Evolutionary conservation across 176 grass and related monocot species (phyloP).

Genomic region (Carex kokanica): DNA sequence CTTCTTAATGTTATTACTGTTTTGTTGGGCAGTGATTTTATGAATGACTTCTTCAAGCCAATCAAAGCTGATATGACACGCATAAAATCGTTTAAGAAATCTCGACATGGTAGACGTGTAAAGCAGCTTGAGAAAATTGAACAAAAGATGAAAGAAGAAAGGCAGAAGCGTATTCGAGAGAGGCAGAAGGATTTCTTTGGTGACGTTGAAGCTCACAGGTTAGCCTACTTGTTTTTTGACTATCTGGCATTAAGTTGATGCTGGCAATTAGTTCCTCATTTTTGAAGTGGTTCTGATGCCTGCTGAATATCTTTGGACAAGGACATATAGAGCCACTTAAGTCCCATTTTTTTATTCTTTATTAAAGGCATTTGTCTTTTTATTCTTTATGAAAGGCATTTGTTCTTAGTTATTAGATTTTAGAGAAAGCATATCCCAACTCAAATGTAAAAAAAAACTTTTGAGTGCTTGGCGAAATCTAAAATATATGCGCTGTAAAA

Average conservation of each 20-base stretch:
- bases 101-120: constrained; percentile 78
- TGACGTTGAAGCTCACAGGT: constrained; percentile 92
- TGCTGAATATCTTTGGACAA: background rate
- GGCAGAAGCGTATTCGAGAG: constrained; percentile 93
- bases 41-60: constrained; percentile 91
- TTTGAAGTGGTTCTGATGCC: background rate
- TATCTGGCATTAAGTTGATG: background rate
- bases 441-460: background rate
- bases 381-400: background rate
- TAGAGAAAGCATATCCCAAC: background rate
- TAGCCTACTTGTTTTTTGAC: constrained; percentile 13
- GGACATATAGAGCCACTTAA: background rate
- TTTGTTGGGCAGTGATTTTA: constrained; percentile 76
- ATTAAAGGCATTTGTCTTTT: background rate
- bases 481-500: background rate
- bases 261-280: background rate
- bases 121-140: constrained; percentile 99
- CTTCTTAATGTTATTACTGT: constrained; percentile 5
- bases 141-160: constrained; percentile 99
- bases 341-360: background rate
- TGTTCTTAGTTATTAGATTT: background rate
- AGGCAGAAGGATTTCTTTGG: constrained; percentile 98
- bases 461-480: background rate
- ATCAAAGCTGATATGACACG: constrained; percentile 69
- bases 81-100: constrained; percentile 84